These are phyloP conservation scores for Psilocybe cyanescens DNA, from an alignment of 768 basidiomycete species.

Conservation along the genomic window DNA sequence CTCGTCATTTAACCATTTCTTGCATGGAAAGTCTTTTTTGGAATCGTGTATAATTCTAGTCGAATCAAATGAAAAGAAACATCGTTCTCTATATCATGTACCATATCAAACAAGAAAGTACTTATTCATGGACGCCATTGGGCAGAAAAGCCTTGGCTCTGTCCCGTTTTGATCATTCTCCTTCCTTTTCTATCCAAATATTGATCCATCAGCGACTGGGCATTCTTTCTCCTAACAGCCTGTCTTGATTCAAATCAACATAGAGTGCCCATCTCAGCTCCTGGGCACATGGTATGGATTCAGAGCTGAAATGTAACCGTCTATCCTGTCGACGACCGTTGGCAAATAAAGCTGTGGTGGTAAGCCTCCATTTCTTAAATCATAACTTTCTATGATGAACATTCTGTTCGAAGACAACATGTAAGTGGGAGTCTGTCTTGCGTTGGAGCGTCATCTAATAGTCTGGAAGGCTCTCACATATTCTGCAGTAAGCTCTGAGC, in stretches of 20 bases:
- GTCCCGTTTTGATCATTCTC: slow-evolving; percentile 10
- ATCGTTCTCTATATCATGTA: neutral
- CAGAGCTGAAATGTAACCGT: slow-evolving; percentile 79
- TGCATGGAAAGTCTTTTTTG: neutral
- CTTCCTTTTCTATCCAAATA: slow-evolving; percentile 10
- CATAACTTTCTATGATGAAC: neutral
- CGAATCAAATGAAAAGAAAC: neutral
- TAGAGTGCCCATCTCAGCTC: no score
- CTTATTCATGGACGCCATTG: no score
- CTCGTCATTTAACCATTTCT: neutral
- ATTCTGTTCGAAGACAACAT: neutral
- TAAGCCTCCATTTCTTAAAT: slow-evolving; percentile 40
- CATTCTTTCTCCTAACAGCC: neutral
- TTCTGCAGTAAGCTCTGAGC: slow-evolving; percentile 64
- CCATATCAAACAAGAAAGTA: no score
- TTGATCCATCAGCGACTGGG: neutral
- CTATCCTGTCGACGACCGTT: slow-evolving; percentile 71
- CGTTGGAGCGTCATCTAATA: neutral
- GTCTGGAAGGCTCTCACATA: slow-evolving; percentile 77
- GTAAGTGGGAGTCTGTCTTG: neutral
- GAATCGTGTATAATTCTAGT: neutral
- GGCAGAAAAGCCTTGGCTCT: neutral
- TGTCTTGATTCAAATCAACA: neutral
- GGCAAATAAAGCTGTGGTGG: slow-evolving; percentile 84
- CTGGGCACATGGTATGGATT: slow-evolving; percentile 56